phyloP scores from a whole-genome alignment of 228 moss, liverwort and hornwort genomes.

The Sphagnum magellanicum region DNA sequence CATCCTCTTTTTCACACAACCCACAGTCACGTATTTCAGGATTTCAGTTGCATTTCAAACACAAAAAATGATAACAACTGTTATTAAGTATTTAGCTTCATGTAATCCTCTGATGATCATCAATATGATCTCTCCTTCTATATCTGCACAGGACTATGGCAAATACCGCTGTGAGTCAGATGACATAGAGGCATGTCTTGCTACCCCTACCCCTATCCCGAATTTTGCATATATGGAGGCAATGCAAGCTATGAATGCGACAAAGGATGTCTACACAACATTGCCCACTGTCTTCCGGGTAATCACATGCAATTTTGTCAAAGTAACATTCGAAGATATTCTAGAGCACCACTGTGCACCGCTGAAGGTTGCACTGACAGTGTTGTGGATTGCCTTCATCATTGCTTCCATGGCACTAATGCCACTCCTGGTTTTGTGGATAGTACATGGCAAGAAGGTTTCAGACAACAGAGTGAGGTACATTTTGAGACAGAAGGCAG shows the following conservation, averaged over 20 bases:
- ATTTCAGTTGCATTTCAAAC: too few species aligned
- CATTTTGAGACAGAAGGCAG: slow-evolving; percentile 10
- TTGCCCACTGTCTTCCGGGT: slow-evolving; percentile 58
- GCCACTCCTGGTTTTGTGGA: slow-evolving; percentile 36
- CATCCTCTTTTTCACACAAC: neutral
- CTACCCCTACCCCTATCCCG: slow-evolving; percentile 55
- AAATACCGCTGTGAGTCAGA: slow-evolving; percentile 43
- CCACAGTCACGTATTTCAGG: too few species aligned
- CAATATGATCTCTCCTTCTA: neutral
- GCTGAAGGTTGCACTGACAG: slow-evolving; percentile 26
- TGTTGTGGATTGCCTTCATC: slow-evolving; percentile 49
- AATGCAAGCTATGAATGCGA: slow-evolving; percentile 67
- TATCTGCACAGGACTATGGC: slow-evolving; percentile 45
- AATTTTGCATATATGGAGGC: slow-evolving; percentile 55
- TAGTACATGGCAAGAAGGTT: slow-evolving; percentile 19
- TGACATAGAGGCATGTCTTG: slow-evolving; percentile 50
- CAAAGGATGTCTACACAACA: slow-evolving; percentile 48
- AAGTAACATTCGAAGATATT: slow-evolving; percentile 62
- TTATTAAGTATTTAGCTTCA: too few species aligned
- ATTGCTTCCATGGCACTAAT: slow-evolving; percentile 48
- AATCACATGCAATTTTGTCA: slow-evolving; percentile 67
- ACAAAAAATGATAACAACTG: too few species aligned
- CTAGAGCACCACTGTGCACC: slow-evolving; percentile 45
- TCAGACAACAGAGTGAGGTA: slow-evolving; percentile 14
- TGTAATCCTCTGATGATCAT: too few species aligned